Evolutionary conservation across 495 filamentous ascomycete species (phyloP).

Genomic region (Venustampulla echinocandica): DNA sequence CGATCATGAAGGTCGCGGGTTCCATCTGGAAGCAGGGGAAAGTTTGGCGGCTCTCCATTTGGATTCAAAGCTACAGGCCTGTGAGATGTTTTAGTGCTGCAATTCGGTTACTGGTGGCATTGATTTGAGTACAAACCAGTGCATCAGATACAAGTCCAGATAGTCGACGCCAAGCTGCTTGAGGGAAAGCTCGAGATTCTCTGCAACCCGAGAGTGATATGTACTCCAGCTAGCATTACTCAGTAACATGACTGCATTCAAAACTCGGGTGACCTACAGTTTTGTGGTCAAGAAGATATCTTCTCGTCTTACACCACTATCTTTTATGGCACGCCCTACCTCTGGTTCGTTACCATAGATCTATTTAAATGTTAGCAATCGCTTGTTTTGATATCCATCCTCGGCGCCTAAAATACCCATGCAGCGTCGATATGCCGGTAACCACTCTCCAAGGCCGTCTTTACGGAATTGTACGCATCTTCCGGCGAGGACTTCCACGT

Average conservation of each 20-base stretch:
- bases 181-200: constrained; percentile 59
- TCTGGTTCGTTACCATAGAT: constrained; percentile 50
- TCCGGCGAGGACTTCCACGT: constrained; percentile 67
- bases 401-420: too few species aligned
- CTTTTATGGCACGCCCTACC: constrained; percentile 39
- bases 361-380: too few species aligned
- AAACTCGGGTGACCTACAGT: too few species aligned
- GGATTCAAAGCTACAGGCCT: background rate
- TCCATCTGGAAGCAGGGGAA: background rate
- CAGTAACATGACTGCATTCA: too few species aligned
- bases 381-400: too few species aligned
- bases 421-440: constrained; percentile 54
- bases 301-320: constrained; percentile 52
- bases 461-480: constrained; percentile 42
- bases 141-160: constrained; percentile 69
- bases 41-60: too few species aligned
- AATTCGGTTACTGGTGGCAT: background rate
- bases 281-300: constrained; percentile 77
- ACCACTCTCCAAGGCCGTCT: constrained; percentile 46
- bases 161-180: constrained; percentile 63
- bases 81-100: background rate
- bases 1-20: background rate
- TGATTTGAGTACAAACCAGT: constrained; percentile 70
- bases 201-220: too few species aligned
- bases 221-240: too few species aligned